These are phyloP conservation scores for Coniella vitis DNA, from an alignment of 2,329 filamentous ascomycete genomes.

Conservation along the genomic window DNA sequence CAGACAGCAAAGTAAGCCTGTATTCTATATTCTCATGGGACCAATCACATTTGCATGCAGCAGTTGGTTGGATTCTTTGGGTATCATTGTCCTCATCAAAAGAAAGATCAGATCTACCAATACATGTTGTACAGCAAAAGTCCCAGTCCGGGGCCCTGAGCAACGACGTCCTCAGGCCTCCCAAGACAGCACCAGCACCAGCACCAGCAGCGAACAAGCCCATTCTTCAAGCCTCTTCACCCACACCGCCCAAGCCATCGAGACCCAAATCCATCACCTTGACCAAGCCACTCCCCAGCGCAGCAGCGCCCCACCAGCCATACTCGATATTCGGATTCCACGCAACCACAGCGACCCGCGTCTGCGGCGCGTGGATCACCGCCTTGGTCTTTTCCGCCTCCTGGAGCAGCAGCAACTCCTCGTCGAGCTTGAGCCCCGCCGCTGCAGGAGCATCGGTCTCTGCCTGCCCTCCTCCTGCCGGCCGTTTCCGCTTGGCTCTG, in stretches of 20 bases:
- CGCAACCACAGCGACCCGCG: constrained; percentile 52
- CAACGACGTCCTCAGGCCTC: no score
- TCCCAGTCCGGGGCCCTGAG: no score
- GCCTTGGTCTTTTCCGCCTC: constrained; percentile 22
- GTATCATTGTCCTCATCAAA: no score
- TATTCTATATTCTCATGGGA: no score
- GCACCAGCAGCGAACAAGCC: no score
- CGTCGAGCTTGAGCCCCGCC: constrained; percentile 18
- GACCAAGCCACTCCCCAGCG: constrained; percentile 60
- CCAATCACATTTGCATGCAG: no score
- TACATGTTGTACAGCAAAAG: no score
- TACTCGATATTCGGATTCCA: constrained; percentile 65
- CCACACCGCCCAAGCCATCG: constrained; percentile 22
- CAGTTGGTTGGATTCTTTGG: no score
- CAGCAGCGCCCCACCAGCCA: constrained; percentile 60
- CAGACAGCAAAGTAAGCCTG: no score
- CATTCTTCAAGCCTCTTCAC: not conserved
- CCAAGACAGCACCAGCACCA: no score
- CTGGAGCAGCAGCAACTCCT: constrained; percentile 19
- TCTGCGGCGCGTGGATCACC: constrained; percentile 55
- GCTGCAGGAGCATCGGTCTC: no score
- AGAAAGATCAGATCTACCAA: no score
- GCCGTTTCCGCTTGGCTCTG: constrained; percentile 29
- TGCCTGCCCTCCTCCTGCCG: constrained; percentile 21
- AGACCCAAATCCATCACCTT: constrained; percentile 60